A percentile compares a stretch with the other conserved stretches of the same genome.
Evolutionary conservation across 75 land plant species (phyloP).

Genomic region (Larix kaempferi): DNA sequence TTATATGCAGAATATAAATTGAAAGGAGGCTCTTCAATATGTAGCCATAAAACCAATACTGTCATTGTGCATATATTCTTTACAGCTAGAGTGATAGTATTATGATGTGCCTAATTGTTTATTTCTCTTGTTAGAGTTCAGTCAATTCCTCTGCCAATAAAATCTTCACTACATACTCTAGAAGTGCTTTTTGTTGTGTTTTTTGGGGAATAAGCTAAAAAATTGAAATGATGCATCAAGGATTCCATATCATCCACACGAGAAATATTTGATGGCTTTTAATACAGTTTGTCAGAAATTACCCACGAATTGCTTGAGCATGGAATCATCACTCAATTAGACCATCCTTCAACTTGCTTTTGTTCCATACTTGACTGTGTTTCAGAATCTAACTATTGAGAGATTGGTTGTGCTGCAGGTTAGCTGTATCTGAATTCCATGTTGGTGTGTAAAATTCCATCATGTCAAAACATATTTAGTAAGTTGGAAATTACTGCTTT

Average conservation of each 20-base stretch:
- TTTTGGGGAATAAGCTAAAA: not conserved
- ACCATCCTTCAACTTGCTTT: not conserved
- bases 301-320: not conserved
- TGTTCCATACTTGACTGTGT: not conserved
- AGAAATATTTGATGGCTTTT: not conserved
- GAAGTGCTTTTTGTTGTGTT: not conserved
- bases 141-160: not conserved
- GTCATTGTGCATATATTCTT: not conserved
- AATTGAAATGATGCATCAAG: not conserved
- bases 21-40: not conserved
- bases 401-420: constrained; percentile 7
- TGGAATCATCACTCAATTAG: not conserved
- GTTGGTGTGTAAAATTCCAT: not conserved
- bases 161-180: not conserved
- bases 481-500: constrained; percentile 3
- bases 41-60: not conserved
- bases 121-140: not conserved
- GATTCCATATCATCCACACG: not conserved
- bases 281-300: not conserved
- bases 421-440: not conserved
- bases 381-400: not conserved
- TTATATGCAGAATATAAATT: not conserved
- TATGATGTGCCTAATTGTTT: not conserved
- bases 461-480: not conserved
- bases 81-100: not conserved